Conservation (phyloP, 495 filamentous ascomycete genomes). For the Penicillium longicatenatum region DNA sequence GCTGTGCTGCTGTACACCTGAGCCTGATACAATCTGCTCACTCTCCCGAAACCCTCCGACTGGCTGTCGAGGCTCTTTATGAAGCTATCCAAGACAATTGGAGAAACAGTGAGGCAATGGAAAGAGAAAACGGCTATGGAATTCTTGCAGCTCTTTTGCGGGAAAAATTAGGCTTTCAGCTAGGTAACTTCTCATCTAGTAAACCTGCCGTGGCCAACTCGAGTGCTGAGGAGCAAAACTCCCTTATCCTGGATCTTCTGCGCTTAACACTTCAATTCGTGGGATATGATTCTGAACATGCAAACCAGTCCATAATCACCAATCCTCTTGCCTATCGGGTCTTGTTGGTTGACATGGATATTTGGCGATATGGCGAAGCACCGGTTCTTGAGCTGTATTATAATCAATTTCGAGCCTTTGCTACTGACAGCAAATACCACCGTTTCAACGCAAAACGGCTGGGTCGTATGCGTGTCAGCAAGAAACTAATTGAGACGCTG, state of each 20-base stretch:
- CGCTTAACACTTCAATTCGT: slow-evolving; percentile 79
- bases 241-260: slow-evolving; percentile 70
- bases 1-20: slow-evolving; percentile 79
- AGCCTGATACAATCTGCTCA: slow-evolving; percentile 78
- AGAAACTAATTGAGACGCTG: slow-evolving; percentile 83
- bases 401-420: slow-evolving; percentile 84
- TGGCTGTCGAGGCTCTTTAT: slow-evolving; percentile 81
- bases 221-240: slow-evolving; percentile 54
- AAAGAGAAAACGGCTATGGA: slow-evolving; percentile 89
- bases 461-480: slow-evolving; percentile 90
- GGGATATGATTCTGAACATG: slow-evolving; percentile 75
- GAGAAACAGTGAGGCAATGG: slow-evolving; percentile 98
- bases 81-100: slow-evolving; percentile 83
- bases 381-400: slow-evolving; percentile 86
- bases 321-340: slow-evolving; percentile 94
- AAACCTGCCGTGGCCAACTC: slow-evolving; percentile 40
- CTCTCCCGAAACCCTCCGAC: slow-evolving; percentile 66
- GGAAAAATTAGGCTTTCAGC: slow-evolving; percentile 64
- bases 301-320: slow-evolving; percentile 85
- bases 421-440: slow-evolving; percentile 81
- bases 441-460: slow-evolving; percentile 87
- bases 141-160: slow-evolving; percentile 78
- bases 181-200: slow-evolving; percentile 29
- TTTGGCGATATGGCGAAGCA: slow-evolving; percentile 77
- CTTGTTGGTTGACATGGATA: slow-evolving; percentile 86